These are phyloP conservation scores for Trichophaea hybrida DNA, from an alignment of 2,329 filamentous ascomycete species.

Conservation along the genomic window DNA sequence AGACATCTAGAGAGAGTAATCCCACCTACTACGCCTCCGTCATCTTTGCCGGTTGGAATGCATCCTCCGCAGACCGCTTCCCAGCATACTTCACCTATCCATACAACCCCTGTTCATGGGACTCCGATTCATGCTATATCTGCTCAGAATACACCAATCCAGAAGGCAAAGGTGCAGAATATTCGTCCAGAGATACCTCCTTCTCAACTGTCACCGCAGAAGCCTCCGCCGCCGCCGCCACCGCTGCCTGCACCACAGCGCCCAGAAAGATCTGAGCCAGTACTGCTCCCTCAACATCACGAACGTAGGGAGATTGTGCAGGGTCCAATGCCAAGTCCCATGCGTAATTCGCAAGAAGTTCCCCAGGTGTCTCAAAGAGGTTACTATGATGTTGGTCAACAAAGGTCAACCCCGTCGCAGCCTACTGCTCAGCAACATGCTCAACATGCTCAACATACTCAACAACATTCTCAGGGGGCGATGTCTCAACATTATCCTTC, in stretches of 20 bases:
- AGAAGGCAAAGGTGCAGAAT: not conserved
- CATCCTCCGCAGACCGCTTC: not conserved
- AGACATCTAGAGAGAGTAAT: not conserved
- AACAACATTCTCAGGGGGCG: not conserved
- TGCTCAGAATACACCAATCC: not conserved
- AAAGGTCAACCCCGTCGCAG: not conserved
- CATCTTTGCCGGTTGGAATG: conserved; percentile 5
- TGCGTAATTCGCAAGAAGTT: not conserved
- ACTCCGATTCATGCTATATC: conserved; percentile 5
- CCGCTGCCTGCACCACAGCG: conserved; percentile 1
- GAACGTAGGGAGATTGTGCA: not conserved
- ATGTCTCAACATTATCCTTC: conserved; percentile 3
- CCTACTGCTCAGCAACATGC: conserved; percentile 5
- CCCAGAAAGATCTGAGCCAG: conserved; percentile 9
- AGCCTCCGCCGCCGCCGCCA: not conserved
- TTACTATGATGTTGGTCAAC: not conserved
- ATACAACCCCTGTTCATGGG: conserved; percentile 7
- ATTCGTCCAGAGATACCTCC: not conserved
- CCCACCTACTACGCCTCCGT: conserved; percentile 13
- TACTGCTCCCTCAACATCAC: conserved; percentile 9
- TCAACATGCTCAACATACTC: conserved; percentile 12
- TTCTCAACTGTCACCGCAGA: not conserved
- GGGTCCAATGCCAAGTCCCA: not conserved
- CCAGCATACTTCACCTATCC: conserved; percentile 5
- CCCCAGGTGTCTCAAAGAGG: not conserved